A percentile compares a stretch with the other conserved stretches of the same genome.
Conservation (phyloP, 441 rosid species). For the Adansonia grandidieri region DNA sequence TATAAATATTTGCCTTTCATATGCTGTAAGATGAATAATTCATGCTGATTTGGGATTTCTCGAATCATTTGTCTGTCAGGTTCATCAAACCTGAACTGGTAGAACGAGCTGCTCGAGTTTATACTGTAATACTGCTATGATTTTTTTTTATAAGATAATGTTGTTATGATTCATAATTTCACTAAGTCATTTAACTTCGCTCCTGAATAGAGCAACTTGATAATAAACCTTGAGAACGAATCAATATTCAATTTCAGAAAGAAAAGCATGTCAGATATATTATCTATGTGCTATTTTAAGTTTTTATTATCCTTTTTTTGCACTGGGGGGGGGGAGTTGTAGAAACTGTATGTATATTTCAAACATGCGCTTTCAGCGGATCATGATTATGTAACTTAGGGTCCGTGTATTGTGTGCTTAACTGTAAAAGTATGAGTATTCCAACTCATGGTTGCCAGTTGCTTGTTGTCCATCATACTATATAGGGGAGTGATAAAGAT, state of each 20-base stretch:
- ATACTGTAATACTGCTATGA: neutral
- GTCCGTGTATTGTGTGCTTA: neutral
- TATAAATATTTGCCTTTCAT: neutral
- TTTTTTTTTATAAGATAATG: neutral
- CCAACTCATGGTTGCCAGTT: neutral
- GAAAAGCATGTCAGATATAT: neutral
- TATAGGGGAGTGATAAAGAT: constrained; percentile 55
- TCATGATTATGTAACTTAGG: constrained; percentile 1
- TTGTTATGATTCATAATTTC: neutral
- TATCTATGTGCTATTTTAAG: no score
- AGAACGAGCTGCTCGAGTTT: neutral
- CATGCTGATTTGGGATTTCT: neutral
- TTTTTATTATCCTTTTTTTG: no score
- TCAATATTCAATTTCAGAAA: neutral
- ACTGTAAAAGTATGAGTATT: constrained; percentile 14
- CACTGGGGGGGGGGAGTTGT: no score
- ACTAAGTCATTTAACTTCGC: neutral
- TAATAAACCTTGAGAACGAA: neutral
- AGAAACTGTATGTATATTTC: no score
- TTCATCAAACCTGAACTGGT: constrained; percentile 8
- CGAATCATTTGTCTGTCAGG: neutral
- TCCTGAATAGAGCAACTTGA: neutral
- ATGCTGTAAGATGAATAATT: constrained; percentile 8
- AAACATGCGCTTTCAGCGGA: neutral
- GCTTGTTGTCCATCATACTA: constrained; percentile 24